Conservation (phyloP, 106 monocot species). For the Dendrobium chrysotoxum region DNA sequence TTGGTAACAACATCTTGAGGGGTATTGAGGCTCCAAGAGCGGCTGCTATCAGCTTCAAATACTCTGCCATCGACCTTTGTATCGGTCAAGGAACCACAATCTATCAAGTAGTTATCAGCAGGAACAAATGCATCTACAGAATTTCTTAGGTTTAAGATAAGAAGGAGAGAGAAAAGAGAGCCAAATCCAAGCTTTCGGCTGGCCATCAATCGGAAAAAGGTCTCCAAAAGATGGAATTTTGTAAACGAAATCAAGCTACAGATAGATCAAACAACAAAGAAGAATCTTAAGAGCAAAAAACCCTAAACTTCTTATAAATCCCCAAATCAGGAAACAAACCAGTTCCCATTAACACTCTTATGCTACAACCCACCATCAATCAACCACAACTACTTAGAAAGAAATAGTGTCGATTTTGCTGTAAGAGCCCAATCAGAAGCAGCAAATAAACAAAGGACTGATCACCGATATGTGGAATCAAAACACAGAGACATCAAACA, state of each 20-base stretch:
- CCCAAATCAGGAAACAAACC: background rate
- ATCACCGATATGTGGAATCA: background rate
- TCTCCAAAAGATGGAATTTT: background rate
- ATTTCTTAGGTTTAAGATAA: background rate
- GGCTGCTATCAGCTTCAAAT: constrained; percentile 41
- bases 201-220: background rate
- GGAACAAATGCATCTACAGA: constrained; percentile 32
- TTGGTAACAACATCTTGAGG: constrained; percentile 26
- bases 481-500: background rate
- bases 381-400: background rate
- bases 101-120: constrained; percentile 66
- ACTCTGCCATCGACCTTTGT: constrained; percentile 23
- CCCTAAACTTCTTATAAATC: background rate
- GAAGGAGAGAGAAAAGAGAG: background rate
- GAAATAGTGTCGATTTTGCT: background rate
- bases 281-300: background rate
- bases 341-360: background rate
- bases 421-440: background rate
- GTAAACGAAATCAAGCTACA: background rate
- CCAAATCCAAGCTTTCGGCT: background rate
- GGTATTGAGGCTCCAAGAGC: constrained; percentile 25
- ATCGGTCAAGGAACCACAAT: constrained; percentile 56
- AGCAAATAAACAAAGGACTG: background rate
- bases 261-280: constrained; percentile 4
- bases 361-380: background rate